A percentile compares a stretch with the other conserved stretches of the same genome.
These are phyloP conservation scores for Ampelocalamus luodianensis DNA, from an alignment of 176 grass and related monocot genomes.

Conservation along the genomic window DNA sequence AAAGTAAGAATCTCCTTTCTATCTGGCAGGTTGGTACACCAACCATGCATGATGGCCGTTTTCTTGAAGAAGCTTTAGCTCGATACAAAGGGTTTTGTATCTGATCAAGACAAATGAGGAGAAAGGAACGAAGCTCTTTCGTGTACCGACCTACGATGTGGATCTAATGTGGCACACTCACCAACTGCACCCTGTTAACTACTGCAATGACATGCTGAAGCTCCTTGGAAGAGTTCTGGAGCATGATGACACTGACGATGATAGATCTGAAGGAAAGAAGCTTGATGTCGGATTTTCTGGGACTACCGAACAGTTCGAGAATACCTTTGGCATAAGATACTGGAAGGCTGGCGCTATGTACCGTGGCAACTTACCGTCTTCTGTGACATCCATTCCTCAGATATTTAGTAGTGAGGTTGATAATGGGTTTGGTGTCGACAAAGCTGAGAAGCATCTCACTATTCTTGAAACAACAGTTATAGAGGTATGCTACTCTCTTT, in stretches of 20 bases:
- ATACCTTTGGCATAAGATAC: conserved; percentile 78
- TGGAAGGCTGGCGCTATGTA: conserved; percentile 92
- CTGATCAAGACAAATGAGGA: conserved; percentile 84
- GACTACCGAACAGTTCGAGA: conserved; percentile 78
- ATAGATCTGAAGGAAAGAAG: conserved; percentile 88
- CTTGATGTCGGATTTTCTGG: conserved; percentile 75
- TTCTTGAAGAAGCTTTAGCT: conserved; percentile 77
- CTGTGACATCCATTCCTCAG: conserved; percentile 58
- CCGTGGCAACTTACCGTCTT: conserved; percentile 66
- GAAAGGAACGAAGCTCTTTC: conserved; percentile 71
- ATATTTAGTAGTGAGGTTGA: conserved; percentile 22
- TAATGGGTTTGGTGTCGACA: conserved; percentile 7
- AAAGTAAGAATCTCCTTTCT: conserved; percentile 23
- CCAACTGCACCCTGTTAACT: conserved; percentile 72
- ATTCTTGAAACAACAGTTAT: conserved; percentile 47
- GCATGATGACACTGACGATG: conserved; percentile 90
- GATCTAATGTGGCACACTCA: conserved; percentile 98
- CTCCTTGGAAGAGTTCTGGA: conserved; percentile 85
- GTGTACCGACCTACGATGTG: conserved; percentile 86
- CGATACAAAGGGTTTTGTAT: conserved; percentile 92
- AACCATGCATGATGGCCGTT: conserved; percentile 55
- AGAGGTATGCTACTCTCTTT: conserved; percentile 62
- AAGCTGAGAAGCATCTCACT: conserved; percentile 47
- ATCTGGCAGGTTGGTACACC: conserved; percentile 69
- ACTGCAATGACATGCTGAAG: conserved; percentile 70